phyloP scores from a whole-genome alignment of 805 yeast species.

The Candida nitratophila region DNA sequence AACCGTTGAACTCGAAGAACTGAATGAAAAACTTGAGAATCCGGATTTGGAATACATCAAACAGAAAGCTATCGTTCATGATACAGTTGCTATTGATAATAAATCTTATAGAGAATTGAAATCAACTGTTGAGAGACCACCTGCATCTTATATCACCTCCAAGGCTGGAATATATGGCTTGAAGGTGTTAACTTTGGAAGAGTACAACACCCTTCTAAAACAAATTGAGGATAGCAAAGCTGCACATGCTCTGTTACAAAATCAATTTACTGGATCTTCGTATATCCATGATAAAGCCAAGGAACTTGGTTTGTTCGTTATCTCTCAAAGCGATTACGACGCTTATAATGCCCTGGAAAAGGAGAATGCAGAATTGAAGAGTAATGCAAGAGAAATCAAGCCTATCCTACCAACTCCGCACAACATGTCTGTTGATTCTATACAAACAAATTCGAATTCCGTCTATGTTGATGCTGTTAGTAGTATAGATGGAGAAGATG shows the following conservation, averaged over 20 bases:
- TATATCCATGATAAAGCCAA: background rate
- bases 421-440: constrained; percentile 12
- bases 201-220: constrained; percentile 1
- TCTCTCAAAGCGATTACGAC: constrained; percentile 3
- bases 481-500: constrained; percentile 7
- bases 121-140: constrained; percentile 4
- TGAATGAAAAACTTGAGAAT: constrained; percentile 10
- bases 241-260: background rate
- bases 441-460: constrained; percentile 5
- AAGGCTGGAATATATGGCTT: constrained; percentile 12
- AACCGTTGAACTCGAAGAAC: constrained; percentile 5
- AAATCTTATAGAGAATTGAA: constrained; percentile 16
- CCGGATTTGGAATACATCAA: constrained; percentile 26
- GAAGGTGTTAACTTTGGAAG: constrained; percentile 10
- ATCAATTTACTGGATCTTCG: background rate
- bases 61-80: constrained; percentile 21
- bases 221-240: background rate
- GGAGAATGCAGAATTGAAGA: background rate
- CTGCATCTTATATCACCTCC: constrained; percentile 14
- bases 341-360: background rate
- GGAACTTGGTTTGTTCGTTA: constrained; percentile 1
- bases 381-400: background rate
- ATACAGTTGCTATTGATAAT: constrained; percentile 19
- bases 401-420: background rate
- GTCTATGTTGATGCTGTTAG: constrained; percentile 12